phyloP scores from a whole-genome alignment of 352 stramenopile species.

The Pythium volutum region DNA sequence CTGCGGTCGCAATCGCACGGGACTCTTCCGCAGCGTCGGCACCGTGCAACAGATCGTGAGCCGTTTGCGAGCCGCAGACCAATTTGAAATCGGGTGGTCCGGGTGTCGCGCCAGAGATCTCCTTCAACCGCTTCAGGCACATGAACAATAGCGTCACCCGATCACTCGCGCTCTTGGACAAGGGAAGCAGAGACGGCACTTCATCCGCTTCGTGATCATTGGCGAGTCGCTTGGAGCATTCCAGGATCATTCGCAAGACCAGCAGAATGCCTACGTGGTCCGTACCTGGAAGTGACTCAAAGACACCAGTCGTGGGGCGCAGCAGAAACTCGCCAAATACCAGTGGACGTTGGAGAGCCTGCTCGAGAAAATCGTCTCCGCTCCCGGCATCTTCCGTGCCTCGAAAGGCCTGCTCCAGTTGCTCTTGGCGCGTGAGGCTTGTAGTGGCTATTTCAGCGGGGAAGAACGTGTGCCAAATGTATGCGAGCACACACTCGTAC shows the following conservation, averaged over 20 bases:
- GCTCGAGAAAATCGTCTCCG: slow-evolving; percentile 53
- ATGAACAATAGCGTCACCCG: slow-evolving; percentile 70
- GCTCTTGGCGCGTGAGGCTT: slow-evolving; percentile 38
- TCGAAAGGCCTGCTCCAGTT: slow-evolving; percentile 64
- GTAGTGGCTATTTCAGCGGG: not conserved
- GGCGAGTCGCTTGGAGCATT: slow-evolving; percentile 63
- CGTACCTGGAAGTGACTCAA: slow-evolving; percentile 50
- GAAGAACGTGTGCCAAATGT: slow-evolving; percentile 51
- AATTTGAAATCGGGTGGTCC: slow-evolving; percentile 52
- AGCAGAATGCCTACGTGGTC: slow-evolving; percentile 74
- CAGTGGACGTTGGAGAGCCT: slow-evolving; percentile 52
- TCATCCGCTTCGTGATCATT: slow-evolving; percentile 8
- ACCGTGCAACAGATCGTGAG: slow-evolving; percentile 34
- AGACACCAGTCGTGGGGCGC: slow-evolving; percentile 33
- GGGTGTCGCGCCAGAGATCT: slow-evolving; percentile 25
- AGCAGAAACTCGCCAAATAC: slow-evolving; percentile 62
- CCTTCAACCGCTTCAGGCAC: slow-evolving; percentile 76
- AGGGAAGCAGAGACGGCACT: slow-evolving; percentile 27
- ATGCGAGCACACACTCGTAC: slow-evolving; percentile 58
- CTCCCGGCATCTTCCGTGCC: slow-evolving; percentile 22
- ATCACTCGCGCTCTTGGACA: slow-evolving; percentile 50
- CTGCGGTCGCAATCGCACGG: slow-evolving; percentile 36
- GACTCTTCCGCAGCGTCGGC: slow-evolving; percentile 4
- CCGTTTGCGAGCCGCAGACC: slow-evolving; percentile 38
- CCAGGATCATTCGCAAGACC: slow-evolving; percentile 64